Conservation (phyloP, 495 filamentous ascomycete species). For the Pseudomonodictys pantanalensis region DNA sequence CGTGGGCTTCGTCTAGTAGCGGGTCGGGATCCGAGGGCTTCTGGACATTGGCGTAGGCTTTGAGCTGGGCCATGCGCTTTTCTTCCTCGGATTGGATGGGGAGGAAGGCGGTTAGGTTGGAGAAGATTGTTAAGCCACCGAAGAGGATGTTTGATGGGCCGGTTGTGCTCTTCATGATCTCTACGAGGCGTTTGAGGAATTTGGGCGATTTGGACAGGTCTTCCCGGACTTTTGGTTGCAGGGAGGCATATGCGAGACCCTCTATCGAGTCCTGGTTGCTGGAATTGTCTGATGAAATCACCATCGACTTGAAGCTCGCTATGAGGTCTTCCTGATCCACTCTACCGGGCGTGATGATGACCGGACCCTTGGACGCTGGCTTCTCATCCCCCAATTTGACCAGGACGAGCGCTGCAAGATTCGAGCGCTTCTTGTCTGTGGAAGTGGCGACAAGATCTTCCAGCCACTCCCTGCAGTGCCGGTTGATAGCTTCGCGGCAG, state of each 20-base stretch:
- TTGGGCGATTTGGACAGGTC: constrained; percentile 61
- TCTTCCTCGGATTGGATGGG: constrained; percentile 84
- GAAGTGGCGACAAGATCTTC: constrained; percentile 66
- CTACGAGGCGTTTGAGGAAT: constrained; percentile 66
- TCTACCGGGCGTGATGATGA: constrained; percentile 21
- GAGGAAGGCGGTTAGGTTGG: constrained; percentile 77
- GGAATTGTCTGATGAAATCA: constrained; percentile 59
- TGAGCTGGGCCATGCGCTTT: constrained; percentile 83
- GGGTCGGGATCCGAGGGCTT: constrained; percentile 62
- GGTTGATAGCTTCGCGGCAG: constrained; percentile 75
- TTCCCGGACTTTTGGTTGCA: constrained; percentile 80
- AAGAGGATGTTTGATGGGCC: constrained; percentile 59
- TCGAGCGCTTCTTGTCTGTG: constrained; percentile 56
- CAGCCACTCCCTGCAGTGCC: constrained; percentile 79
- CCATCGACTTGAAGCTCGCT: constrained; percentile 71
- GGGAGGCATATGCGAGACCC: constrained; percentile 86
- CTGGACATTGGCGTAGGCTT: constrained; percentile 84
- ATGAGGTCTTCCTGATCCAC: constrained; percentile 57
- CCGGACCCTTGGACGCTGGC: constrained; percentile 7
- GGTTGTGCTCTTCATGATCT: constrained; percentile 49
- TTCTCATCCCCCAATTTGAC: constrained; percentile 44
- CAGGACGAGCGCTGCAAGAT: constrained; percentile 79
- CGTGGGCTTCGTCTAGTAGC: constrained; percentile 69
- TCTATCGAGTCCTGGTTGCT: constrained; percentile 70
- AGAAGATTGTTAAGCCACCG: constrained; percentile 76